phyloP scores from a whole-genome alignment of 2,329 filamentous ascomycete species.

The Ophiocordyceps camponoti-leonardi region DNA sequence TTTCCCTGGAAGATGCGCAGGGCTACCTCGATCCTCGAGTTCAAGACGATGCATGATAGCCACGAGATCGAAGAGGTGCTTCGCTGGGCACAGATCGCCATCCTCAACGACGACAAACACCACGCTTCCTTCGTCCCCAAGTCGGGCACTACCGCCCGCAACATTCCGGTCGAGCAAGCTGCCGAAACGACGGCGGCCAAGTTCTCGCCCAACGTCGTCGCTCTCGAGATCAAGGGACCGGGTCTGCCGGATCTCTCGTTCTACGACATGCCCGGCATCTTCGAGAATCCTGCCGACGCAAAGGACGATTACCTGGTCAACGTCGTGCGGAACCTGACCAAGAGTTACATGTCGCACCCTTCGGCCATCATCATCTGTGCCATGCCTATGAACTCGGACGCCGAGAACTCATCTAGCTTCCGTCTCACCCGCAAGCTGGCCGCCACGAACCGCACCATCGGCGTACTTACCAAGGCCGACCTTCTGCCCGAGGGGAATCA shows the following conservation, averaged over 20 bases:
- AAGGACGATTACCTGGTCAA: constrained; percentile 51
- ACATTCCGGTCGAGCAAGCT: constrained; percentile 12
- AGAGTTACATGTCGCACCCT: constrained; percentile 48
- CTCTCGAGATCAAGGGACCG: constrained; percentile 57
- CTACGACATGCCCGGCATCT: constrained; percentile 72
- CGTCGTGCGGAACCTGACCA: constrained; percentile 55
- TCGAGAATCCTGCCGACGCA: constrained; percentile 47
- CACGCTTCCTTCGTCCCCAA: constrained; percentile 36
- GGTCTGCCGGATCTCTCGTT: constrained; percentile 60
- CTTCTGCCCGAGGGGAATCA: constrained; percentile 34
- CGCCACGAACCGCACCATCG: constrained; percentile 44
- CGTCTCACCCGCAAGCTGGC: constrained; percentile 40
- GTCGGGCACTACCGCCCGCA: constrained; percentile 23
- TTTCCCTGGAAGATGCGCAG: constrained; percentile 45
- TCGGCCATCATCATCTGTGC: constrained; percentile 65
- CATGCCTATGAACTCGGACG: constrained; percentile 61
- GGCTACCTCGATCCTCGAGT: constrained; percentile 30
- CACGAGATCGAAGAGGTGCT: constrained; percentile 49
- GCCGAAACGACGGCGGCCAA: constrained; percentile 35
- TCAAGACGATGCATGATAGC: constrained; percentile 46
- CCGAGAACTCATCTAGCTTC: constrained; percentile 57
- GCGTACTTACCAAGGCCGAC: constrained; percentile 77
- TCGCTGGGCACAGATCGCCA: constrained; percentile 59
- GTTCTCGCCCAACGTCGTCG: constrained; percentile 70
- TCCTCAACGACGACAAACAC: constrained; percentile 47